Conservation (phyloP, 108 stramenopile genomes). For the Cafeteria roenbergensis region DNA sequence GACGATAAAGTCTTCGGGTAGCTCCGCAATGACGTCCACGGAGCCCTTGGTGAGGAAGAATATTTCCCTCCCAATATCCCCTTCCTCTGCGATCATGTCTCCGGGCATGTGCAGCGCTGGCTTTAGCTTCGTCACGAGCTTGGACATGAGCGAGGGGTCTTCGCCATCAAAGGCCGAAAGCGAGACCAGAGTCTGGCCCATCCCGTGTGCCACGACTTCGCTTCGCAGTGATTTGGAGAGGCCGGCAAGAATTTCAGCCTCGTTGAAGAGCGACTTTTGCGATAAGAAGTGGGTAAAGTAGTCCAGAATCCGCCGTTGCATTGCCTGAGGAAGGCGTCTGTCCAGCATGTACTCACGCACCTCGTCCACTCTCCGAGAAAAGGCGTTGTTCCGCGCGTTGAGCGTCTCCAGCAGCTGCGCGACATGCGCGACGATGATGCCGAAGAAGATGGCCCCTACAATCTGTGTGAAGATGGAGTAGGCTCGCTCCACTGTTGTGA, state of each 20-base stretch:
- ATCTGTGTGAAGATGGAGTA: slow-evolving; percentile 29
- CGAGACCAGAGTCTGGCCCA: slow-evolving; percentile 2
- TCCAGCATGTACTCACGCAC: slow-evolving; percentile 35
- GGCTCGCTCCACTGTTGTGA: slow-evolving; percentile 28
- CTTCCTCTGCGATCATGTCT: slow-evolving; percentile 11
- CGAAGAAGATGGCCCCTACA: slow-evolving; percentile 32
- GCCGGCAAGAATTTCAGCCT: slow-evolving; percentile 2
- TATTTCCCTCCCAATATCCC: slow-evolving; percentile 1
- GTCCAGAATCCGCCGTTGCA: slow-evolving; percentile 20
- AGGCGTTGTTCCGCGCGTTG: slow-evolving; percentile 20
- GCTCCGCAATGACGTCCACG: background rate
- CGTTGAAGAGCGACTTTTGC: slow-evolving; percentile 11
- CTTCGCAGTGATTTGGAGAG: background rate
- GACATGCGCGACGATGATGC: slow-evolving; percentile 30
- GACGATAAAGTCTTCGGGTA: background rate
- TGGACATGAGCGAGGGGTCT: slow-evolving; percentile 4
- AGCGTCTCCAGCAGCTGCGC: slow-evolving; percentile 20
- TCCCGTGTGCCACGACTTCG: background rate
- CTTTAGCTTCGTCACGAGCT: background rate
- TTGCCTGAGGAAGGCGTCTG: slow-evolving; percentile 13
- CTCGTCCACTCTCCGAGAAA: slow-evolving; percentile 19
- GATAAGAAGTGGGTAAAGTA: slow-evolving; percentile 25
- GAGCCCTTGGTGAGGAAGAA: background rate
- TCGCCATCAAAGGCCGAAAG: slow-evolving; percentile 2
- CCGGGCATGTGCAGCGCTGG: slow-evolving; percentile 1